Evolutionary conservation across 345 rosid genomes (phyloP).

Genomic region (Geranium brycei): DNA sequence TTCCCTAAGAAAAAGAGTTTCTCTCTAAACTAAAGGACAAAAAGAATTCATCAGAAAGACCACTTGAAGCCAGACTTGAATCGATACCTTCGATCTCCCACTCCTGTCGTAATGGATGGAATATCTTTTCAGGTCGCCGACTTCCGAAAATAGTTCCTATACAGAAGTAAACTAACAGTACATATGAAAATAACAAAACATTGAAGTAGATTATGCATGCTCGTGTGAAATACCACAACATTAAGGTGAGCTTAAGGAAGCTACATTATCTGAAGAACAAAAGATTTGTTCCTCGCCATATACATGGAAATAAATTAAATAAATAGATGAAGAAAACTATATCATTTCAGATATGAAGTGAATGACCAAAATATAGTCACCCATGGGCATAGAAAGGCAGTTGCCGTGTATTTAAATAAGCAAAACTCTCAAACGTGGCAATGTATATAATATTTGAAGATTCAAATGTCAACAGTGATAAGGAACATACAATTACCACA

Average conservation of each 20-base stretch:
- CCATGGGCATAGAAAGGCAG: not conserved
- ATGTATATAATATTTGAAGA: not conserved
- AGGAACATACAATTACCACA: not conserved
- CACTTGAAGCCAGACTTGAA: slow-evolving; percentile 24
- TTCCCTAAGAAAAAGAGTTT: slow-evolving; percentile 53
- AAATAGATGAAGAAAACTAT: not conserved
- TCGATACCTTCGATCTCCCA: slow-evolving; percentile 91
- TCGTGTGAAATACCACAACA: not conserved
- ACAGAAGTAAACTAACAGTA: slow-evolving; percentile 1
- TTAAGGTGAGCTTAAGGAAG: not conserved
- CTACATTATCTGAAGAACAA: not conserved
- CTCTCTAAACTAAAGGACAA: slow-evolving; percentile 26
- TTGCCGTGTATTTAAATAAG: not conserved
- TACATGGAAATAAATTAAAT: not conserved
- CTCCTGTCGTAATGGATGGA: slow-evolving; percentile 78
- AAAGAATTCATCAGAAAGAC: slow-evolving; percentile 22
- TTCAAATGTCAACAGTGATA: not conserved
- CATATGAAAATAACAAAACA: not conserved
- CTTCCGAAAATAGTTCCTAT: slow-evolving; percentile 82
- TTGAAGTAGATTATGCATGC: not conserved
- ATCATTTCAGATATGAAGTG: not conserved
- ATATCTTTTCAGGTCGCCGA: slow-evolving; percentile 82
- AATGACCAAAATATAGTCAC: not conserved
- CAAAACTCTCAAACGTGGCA: not conserved
- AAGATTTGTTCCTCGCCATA: not conserved